Evolutionary conservation across 371 early-diverging fungal species (phyloP).

Genomic region (Dichotomocladium elegans): DNA sequence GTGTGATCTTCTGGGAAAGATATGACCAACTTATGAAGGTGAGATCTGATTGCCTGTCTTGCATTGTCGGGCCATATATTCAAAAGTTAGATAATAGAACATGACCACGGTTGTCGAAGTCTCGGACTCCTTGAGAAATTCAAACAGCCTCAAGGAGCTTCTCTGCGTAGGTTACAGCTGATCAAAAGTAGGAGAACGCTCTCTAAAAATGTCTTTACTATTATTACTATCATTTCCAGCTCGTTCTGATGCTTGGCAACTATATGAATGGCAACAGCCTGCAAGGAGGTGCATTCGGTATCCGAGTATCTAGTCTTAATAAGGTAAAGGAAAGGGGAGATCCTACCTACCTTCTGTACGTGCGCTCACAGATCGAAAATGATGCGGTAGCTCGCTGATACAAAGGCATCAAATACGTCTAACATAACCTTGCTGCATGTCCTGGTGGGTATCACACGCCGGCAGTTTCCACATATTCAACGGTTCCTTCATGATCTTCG

Average conservation of each 20-base stretch:
- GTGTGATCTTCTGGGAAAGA: conserved; percentile 45
- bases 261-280: conserved; percentile 56
- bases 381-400: conserved; percentile 52
- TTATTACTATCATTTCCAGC: conserved; percentile 23
- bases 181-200: neutral
- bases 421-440: conserved; percentile 46
- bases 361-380: neutral
- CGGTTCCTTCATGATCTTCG: conserved; percentile 36
- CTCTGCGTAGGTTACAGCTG: conserved; percentile 37
- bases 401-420: conserved; percentile 39
- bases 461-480: conserved; percentile 45
- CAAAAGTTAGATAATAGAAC: conserved; percentile 30
- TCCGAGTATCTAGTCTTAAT: conserved; percentile 45
- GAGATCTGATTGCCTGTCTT: neutral
- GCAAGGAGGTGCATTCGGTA: conserved; percentile 62
- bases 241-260: conserved; percentile 54
- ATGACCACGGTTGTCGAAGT: conserved; percentile 39
- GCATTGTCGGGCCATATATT: conserved; percentile 1
- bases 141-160: conserved; percentile 32
- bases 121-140: conserved; percentile 39
- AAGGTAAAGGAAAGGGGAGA: conserved; percentile 29
- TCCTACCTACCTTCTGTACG: neutral
- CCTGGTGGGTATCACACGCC: conserved; percentile 38
- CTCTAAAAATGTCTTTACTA: neutral
- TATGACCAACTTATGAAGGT: conserved; percentile 34